Base-by-base conservation (phyloP, 129 eudicot species). In the Artemisia argyi region DNA sequence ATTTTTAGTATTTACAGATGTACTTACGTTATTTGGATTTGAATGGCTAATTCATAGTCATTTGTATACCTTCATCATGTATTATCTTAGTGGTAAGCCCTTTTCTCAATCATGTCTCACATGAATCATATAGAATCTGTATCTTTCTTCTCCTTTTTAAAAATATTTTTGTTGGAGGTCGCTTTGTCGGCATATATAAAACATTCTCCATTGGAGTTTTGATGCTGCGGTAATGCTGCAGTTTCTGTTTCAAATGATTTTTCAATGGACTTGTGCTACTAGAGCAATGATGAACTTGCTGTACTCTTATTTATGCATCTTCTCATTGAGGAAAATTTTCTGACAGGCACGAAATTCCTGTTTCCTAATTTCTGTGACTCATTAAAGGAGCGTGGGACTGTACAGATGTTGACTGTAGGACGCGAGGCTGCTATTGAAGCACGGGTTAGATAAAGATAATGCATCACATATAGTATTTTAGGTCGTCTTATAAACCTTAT, bases 351-450 rank as follows among this genome's bases (percentile, higher is more conserved):
- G 82, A 90, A 86, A 74, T 76, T 88, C 58, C 85, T 86, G 70
- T 76, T 94, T 79, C 96, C 99, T 35, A 88, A 87, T 73, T 94
- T 88, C 30, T 97, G 91, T 64, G 96, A 90, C 73, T 82, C 94
- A 68, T 76, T 94, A 26, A 85, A 81, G 85, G 96, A 94, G 76
- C 88, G 89, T 65, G 96, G 97, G 82, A 90, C 91, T 3, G 87
- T 94, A 64, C 96, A 90, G 72, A 88, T 90, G 96, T 74, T 94
- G 86, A 94, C 96, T 26, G 84, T 94, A 50, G 97, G 99, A 20
- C 82, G 99, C 76, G 99, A 94, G 80, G 96, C 99, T 83, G 97
- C 99, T 30, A 81, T 94, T 73, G 97, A 90, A 79, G 87, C 90
- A 76, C 97, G 90, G 99, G 98, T 89, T 22, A 52, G 66, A 71